Conservation (phyloP, 2,329 filamentous ascomycete genomes). For the Sporothrix protearum region DNA sequence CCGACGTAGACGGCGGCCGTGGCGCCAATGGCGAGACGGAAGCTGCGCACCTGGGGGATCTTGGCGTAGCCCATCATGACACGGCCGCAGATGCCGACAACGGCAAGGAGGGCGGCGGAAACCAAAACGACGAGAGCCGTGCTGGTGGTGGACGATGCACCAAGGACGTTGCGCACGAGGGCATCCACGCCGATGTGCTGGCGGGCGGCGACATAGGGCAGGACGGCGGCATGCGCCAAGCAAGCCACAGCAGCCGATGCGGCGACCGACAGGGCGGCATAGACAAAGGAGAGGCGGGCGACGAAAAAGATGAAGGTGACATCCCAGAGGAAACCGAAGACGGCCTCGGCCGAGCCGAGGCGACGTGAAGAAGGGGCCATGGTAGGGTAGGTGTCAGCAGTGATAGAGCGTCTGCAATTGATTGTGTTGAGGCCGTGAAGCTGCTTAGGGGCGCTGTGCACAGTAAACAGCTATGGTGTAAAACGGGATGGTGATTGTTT, state of each 20-base stretch:
- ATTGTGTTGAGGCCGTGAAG: background rate
- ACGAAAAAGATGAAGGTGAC: constrained; percentile 37
- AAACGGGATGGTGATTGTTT: background rate
- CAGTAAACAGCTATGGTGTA: background rate
- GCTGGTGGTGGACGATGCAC: background rate
- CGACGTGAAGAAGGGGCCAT: constrained; percentile 22
- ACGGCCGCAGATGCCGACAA: constrained; percentile 31
- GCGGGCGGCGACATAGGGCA: constrained; percentile 1
- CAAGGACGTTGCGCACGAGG: background rate
- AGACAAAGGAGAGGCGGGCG: constrained; percentile 25
- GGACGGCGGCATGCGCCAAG: constrained; percentile 22
- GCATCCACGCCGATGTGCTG: background rate
- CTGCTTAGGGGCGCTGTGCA: background rate
- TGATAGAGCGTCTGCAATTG: background rate
- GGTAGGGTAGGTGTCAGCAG: background rate
- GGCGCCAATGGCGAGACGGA: constrained; percentile 35
- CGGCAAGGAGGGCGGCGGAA: background rate
- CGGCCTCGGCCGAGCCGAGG: constrained; percentile 36
- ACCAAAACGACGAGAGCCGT: background rate
- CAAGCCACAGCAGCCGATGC: constrained; percentile 34
- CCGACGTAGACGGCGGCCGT: constrained; percentile 30
- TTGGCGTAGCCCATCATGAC: constrained; percentile 32
- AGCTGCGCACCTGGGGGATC: constrained; percentile 32
- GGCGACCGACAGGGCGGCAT: constrained; percentile 31
- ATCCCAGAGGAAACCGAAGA: constrained; percentile 40